Evolutionary conservation across 2,329 filamentous ascomycete species (phyloP).

Genomic region (Exophiala xenobiotica): DNA sequence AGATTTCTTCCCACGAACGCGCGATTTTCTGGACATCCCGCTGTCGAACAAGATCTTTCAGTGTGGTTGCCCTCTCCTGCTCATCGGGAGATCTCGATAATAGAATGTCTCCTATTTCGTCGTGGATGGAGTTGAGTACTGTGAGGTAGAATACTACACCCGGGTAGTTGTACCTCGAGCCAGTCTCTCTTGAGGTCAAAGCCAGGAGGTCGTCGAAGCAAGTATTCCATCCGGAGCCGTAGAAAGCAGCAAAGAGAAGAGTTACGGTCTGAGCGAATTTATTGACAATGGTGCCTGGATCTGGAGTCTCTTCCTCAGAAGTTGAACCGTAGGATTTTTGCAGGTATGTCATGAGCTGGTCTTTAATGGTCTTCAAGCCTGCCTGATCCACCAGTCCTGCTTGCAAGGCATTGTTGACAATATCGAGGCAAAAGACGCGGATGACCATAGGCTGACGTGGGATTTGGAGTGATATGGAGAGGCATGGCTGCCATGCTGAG

Average conservation of each 20-base stretch:
- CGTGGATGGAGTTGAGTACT: slow-evolving; percentile 84
- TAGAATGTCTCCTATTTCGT: slow-evolving; percentile 93
- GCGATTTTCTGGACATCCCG: slow-evolving; percentile 88
- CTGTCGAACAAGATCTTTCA: slow-evolving; percentile 86
- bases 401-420: slow-evolving; percentile 89
- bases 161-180: slow-evolving; percentile 64
- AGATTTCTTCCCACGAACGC: slow-evolving; percentile 85
- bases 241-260: slow-evolving; percentile 84
- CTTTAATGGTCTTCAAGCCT: slow-evolving; percentile 73
- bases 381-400: slow-evolving; percentile 71
- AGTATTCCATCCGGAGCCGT: slow-evolving; percentile 78
- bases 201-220: slow-evolving; percentile 89
- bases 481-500: slow-evolving; percentile 86
- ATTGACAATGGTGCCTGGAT: slow-evolving; percentile 81
- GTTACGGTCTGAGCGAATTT: slow-evolving; percentile 96
- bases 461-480: slow-evolving; percentile 76
- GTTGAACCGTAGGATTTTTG: slow-evolving; percentile 68
- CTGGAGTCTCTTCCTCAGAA: slow-evolving; percentile 53
- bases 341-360: slow-evolving; percentile 78
- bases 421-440: slow-evolving; percentile 83
- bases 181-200: slow-evolving; percentile 66
- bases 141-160: slow-evolving; percentile 87
- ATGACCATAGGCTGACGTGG: slow-evolving; percentile 78
- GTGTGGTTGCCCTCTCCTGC: slow-evolving; percentile 77
- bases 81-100: slow-evolving; percentile 75